Conservation (phyloP, 2,329 filamentous ascomycete species). For the Purpureocillium lavendulum region DNA sequence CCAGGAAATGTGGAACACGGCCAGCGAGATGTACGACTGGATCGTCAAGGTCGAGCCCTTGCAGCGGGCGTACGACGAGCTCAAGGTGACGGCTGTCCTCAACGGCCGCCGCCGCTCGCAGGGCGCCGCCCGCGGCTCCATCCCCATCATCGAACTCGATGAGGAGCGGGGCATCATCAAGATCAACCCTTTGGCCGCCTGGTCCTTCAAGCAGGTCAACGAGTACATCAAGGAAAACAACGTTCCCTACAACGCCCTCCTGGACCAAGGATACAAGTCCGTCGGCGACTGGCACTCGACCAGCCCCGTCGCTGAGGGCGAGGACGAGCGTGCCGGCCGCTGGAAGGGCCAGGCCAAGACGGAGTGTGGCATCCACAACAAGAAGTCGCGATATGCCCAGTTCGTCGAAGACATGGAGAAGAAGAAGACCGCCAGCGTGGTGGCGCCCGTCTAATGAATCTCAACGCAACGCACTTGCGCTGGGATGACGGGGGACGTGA, state of each 20-base stretch:
- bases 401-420: slow-evolving; percentile 72
- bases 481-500: too few relatives aligned
- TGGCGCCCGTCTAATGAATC: slow-evolving; percentile 16
- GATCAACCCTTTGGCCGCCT: slow-evolving; percentile 94
- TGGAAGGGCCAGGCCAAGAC: slow-evolving; percentile 97
- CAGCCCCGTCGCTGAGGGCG: slow-evolving; percentile 76
- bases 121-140: slow-evolving; percentile 81
- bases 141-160: slow-evolving; percentile 89
- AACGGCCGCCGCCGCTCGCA: slow-evolving; percentile 89
- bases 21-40: slow-evolving; percentile 91
- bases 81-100: slow-evolving; percentile 82
- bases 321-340: slow-evolving; percentile 91
- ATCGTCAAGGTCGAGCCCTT: slow-evolving; percentile 96
- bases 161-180: slow-evolving; percentile 84
- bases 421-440: slow-evolving; percentile 31
- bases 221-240: slow-evolving; percentile 77
- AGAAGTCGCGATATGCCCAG: slow-evolving; percentile 84
- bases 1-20: slow-evolving; percentile 72
- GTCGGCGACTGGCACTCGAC: slow-evolving; percentile 98
- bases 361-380: slow-evolving; percentile 98
- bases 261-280: slow-evolving; percentile 95
- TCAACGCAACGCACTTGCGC: too few relatives aligned
- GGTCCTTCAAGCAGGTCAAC: slow-evolving; percentile 85
- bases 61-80: slow-evolving; percentile 79
- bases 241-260: slow-evolving; percentile 87